These are phyloP conservation scores for Lenzites betulinus DNA, from an alignment of 768 basidiomycete genomes.

Conservation along the genomic window DNA sequence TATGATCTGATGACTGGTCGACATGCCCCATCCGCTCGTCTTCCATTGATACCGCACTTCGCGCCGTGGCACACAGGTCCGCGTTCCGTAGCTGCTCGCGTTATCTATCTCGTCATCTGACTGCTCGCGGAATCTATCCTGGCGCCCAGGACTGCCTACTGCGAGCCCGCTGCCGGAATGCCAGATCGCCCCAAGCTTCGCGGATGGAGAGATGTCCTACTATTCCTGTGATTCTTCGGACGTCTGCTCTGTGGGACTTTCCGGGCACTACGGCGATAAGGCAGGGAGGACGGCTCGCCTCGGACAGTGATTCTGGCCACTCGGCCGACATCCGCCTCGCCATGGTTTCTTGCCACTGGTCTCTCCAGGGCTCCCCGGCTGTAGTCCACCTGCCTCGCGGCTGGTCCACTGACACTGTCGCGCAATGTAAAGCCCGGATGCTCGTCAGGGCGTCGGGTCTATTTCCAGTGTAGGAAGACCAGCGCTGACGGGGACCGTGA, in stretches of 20 bases:
- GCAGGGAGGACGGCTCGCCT: not conserved
- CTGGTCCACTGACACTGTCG: not conserved
- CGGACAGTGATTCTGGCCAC: not conserved
- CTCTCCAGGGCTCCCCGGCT: not conserved
- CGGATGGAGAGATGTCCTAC: constrained; percentile 15
- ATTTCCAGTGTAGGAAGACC: constrained; percentile 3
- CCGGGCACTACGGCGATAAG: constrained; percentile 17
- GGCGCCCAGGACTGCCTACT: constrained; percentile 3
- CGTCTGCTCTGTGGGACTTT: not conserved
- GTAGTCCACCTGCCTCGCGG: not conserved
- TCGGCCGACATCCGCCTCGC: not conserved
- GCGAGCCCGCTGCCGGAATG: constrained; percentile 9
- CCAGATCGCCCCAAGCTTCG: constrained; percentile 21
- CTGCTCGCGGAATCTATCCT: constrained; percentile 6
- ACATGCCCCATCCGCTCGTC: constrained; percentile 25
- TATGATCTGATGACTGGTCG: constrained; percentile 31
- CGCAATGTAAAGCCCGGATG: not conserved
- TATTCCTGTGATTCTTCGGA: not conserved
- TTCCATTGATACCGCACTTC: constrained; percentile 28
- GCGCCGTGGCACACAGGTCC: constrained; percentile 24
- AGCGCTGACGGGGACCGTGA: constrained; percentile 11
- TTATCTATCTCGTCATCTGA: constrained; percentile 35
- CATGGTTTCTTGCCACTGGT: not conserved
- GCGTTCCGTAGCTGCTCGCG: constrained; percentile 20
- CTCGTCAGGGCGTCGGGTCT: constrained; percentile 4